Percentiles rank a stretch among this genome's conserved stretches.
phyloP scores from a whole-genome alignment of 495 filamentous ascomycete species.

The Bathelium albidoporum region DNA sequence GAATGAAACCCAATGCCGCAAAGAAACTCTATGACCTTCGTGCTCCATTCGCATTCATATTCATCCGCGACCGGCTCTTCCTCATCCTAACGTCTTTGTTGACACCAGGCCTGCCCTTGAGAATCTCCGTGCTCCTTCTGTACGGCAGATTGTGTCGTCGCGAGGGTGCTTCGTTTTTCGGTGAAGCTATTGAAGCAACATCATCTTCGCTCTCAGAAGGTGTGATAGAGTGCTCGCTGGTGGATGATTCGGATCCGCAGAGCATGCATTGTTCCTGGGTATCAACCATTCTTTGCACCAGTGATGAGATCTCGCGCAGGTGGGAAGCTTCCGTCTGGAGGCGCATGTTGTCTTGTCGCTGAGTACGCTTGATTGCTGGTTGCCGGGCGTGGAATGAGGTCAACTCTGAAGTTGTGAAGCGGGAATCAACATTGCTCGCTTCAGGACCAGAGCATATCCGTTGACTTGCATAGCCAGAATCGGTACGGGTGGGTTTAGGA shows the following conservation, averaged over 20 bases:
- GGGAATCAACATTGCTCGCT: not conserved
- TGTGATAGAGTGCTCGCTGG: not conserved
- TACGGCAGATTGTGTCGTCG: not conserved
- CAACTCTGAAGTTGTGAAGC: not conserved
- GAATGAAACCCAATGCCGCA: not conserved
- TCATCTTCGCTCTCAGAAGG: not conserved
- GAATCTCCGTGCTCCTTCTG: not conserved
- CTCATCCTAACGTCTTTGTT: slow-evolving; percentile 2
- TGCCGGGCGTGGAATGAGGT: not conserved
- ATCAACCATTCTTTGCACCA: not conserved
- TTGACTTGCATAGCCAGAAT: slow-evolving; percentile 2
- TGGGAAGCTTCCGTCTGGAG: not conserved
- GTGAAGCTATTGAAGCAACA: not conserved
- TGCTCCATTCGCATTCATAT: not conserved
- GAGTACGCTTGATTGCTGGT: not conserved
- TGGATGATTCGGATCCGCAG: not conserved
- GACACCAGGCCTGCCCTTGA: not conserved
- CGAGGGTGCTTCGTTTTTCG: not conserved
- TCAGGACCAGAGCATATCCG: not conserved
- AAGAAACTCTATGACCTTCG: not conserved
- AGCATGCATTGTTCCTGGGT: not conserved
- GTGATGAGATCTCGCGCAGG: not conserved
- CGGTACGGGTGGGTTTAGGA: not conserved
- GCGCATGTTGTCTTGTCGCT: not conserved
- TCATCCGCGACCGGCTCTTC: not conserved